Base-by-base conservation (phyloP, 257 asterid species). In the Capsicum pubescens region DNA sequence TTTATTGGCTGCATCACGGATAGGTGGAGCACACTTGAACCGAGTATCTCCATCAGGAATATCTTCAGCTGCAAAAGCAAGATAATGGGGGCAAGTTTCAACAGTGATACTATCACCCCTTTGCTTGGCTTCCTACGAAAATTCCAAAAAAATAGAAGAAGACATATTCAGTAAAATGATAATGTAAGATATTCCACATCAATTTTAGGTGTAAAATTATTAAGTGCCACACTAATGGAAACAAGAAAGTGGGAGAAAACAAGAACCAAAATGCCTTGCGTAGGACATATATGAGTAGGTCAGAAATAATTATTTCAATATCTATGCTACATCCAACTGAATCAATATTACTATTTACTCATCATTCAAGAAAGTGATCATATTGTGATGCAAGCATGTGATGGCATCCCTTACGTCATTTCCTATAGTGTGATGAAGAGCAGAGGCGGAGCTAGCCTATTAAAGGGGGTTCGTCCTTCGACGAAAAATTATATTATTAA, bases 81-180 rank as follows among this genome's bases (percentile, higher is more conserved):
- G 89, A 89, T 96, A 94, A 88, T 94, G 99, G 74, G 99, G 99
- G 91, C 98, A 96, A 13, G 99, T 96, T 90, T 96, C 99, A 64
- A 96, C 97, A 2, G 93, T 91, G 82, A 96, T 59, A 81, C 98
- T 96, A 81, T 94, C 98, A 79, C 99, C 98, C 0, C 85, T 91
- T 77, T 85, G 88, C 90, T 92, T 96, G 86, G 98, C 98, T 88
- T 93, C 97, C 99, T 96, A 84, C 11, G 67, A 14, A 68, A 15
- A 76, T 76, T 36, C 76, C 19, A 79, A 66, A 48, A 48, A 26
- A 82, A 26, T 26, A 26, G 32, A 26, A 42, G 7, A 66, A 67
- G 67, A 13, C 4, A 71, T 26, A 46, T 72, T 67, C 19, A 63
- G 56, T 59, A 26, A 32, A 68, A 19, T 17, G 19, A 68, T 39